Percentiles rank a stretch among this genome's conserved stretches.
Conservation (phyloP, 1,139 yeast genomes). For the Suhomyces ambrosiae region DNA sequence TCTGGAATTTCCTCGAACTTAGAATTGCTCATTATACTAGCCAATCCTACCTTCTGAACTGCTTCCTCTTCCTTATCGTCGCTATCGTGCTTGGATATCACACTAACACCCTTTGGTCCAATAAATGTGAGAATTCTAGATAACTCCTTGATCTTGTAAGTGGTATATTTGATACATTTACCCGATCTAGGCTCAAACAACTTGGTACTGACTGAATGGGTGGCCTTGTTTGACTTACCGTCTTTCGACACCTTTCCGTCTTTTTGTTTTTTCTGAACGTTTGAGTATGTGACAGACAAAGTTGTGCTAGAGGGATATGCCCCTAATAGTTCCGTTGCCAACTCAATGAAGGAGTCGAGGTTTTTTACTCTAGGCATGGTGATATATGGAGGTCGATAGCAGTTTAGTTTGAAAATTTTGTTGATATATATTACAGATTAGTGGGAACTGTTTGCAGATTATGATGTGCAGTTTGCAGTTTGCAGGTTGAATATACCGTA, state of each 20-base stretch:
- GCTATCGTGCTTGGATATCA: slow-evolving; percentile 24
- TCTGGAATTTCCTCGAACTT: slow-evolving; percentile 31
- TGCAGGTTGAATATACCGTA: too few species aligned
- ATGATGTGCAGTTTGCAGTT: neutral
- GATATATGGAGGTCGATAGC: neutral
- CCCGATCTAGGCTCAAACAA: slow-evolving; percentile 75
- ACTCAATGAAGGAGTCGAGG: slow-evolving; percentile 40
- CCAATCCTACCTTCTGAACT: slow-evolving; percentile 36
- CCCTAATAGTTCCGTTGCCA: slow-evolving; percentile 35
- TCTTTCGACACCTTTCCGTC: slow-evolving; percentile 25
- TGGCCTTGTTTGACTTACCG: slow-evolving; percentile 23
- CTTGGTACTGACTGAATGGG: slow-evolving; percentile 59
- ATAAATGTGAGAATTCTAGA: slow-evolving; percentile 77
- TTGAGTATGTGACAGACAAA: slow-evolving; percentile 43
- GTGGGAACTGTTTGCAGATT: slow-evolving; percentile 8
- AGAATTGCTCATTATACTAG: slow-evolving; percentile 45
- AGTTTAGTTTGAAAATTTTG: slow-evolving; percentile 7
- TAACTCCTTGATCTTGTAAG: slow-evolving; percentile 73
- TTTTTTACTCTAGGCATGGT: slow-evolving; percentile 15
- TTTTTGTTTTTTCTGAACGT: slow-evolving; percentile 28
- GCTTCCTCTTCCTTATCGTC: slow-evolving; percentile 13
- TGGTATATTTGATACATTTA: slow-evolving; percentile 60
- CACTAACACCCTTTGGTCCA: slow-evolving; percentile 77
- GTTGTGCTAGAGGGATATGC: slow-evolving; percentile 44
- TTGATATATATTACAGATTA: neutral